A percentile compares a stretch with the other conserved stretches of the same genome.
Evolutionary conservation across 2,329 filamentous ascomycete species (phyloP).

Genomic region (Sporothrix brasiliensis): DNA sequence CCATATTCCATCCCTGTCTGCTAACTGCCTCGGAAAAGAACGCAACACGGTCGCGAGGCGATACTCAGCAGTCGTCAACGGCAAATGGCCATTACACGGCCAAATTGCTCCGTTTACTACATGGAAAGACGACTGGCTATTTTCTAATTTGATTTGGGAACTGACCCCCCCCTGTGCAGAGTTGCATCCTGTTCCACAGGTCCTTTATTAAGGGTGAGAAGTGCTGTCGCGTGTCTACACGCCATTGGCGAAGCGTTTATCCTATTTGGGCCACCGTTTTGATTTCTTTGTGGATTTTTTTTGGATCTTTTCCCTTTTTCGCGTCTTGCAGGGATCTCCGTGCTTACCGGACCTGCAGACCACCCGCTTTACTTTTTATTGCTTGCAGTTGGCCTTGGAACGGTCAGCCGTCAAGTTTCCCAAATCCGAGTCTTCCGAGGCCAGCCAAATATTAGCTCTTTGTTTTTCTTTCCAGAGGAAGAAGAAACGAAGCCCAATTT

Average conservation of each 20-base stretch:
- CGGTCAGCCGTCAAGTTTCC: background rate
- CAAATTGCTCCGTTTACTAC: slow-evolving; percentile 5
- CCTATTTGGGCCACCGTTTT: slow-evolving; percentile 16
- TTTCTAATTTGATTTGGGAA: background rate
- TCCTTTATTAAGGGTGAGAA: slow-evolving; percentile 7
- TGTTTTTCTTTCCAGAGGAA: background rate
- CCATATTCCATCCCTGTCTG: too few species aligned
- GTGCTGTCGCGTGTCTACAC: slow-evolving; percentile 18
- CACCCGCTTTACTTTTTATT: background rate
- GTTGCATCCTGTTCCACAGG: background rate
- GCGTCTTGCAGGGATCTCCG: slow-evolving; percentile 10
- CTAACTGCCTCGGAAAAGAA: background rate
- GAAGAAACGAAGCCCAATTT: background rate
- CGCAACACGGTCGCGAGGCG: background rate
- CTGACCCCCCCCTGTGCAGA: background rate
- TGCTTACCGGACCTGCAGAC: background rate
- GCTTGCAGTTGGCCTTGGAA: background rate
- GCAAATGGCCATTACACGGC: slow-evolving; percentile 1
- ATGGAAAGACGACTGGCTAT: slow-evolving; percentile 6
- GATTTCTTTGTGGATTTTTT: background rate
- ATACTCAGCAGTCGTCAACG: background rate
- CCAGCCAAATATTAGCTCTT: background rate
- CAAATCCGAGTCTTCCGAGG: slow-evolving; percentile 19
- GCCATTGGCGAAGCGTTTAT: slow-evolving; percentile 24
- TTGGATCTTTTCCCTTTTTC: slow-evolving; percentile 3